Conservation (phyloP, 139 green algal species). For the Volvox africanus region DNA sequence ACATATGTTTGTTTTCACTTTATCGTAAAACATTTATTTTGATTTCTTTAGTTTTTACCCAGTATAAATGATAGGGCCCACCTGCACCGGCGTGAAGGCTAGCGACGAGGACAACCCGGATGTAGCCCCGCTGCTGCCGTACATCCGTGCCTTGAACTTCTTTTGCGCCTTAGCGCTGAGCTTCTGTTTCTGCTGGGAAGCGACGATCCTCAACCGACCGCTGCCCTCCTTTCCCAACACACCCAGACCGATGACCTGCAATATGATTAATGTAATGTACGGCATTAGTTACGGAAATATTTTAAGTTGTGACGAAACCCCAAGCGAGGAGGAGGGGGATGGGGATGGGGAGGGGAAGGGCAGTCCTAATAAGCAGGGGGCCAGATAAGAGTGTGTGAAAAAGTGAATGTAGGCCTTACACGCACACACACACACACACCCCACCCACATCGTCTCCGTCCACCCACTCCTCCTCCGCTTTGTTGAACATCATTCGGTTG, state of each 20-base stretch:
- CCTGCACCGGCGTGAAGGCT: conserved; percentile 97
- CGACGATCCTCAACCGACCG: conserved; percentile 81
- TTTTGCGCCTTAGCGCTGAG: conserved; percentile 81
- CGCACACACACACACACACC: not conserved
- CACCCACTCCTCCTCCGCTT: conserved; percentile 94
- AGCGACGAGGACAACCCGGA: conserved; percentile 88
- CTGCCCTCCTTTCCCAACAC: conserved; percentile 91
- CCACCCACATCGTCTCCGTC: conserved; percentile 90
- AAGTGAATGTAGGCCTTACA: no score
- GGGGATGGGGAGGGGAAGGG: no score
- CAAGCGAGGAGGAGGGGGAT: no score
- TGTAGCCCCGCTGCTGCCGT: conserved; percentile 67
- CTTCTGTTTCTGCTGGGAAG: conserved; percentile 86
- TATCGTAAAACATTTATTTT: no score
- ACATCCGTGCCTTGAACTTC: conserved; percentile 73
- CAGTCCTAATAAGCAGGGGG: no score
- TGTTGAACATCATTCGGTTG: conserved; percentile 96
- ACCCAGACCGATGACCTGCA: conserved; percentile 85
- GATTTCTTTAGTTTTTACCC: no score
- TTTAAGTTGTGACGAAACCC: no score
- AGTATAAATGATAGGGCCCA: no score
- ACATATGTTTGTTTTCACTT: no score
- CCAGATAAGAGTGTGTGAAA: no score
- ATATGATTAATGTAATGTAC: no score
- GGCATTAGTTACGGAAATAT: no score